Conservation (phyloP, 2,329 filamentous ascomycete species). For the Samsoniella hepiali region DNA sequence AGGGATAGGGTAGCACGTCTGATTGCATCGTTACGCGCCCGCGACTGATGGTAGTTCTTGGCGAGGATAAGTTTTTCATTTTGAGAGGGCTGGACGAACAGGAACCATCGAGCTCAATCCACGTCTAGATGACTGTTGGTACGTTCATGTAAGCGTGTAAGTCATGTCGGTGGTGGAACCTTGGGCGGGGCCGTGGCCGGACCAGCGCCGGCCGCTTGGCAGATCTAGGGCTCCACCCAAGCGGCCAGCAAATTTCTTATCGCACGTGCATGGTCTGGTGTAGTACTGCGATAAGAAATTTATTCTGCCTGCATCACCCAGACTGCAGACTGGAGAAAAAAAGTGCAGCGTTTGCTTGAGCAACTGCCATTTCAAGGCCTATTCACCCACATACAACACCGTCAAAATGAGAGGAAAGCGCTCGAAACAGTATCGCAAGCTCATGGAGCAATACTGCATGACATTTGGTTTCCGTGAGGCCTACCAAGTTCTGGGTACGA, state of each 20-base stretch:
- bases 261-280: constrained; percentile 31
- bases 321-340: background rate
- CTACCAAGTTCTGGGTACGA: constrained; percentile 77
- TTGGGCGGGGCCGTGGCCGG: background rate
- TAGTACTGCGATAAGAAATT: constrained; percentile 37
- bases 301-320: constrained; percentile 28
- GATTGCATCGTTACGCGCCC: too few relatives aligned
- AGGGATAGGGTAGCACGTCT: too few relatives aligned
- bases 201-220: background rate
- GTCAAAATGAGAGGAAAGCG: constrained; percentile 48
- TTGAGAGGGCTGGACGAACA: too few relatives aligned
- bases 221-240: background rate
- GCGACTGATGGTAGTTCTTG: too few relatives aligned
- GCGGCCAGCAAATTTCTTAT: constrained; percentile 27
- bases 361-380: background rate
- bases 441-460: constrained; percentile 88
- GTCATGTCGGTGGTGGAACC: background rate
- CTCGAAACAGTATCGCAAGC: constrained; percentile 64
- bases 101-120: too few relatives aligned
- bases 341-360: constrained; percentile 1
- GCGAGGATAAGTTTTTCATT: too few relatives aligned
- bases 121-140: too few relatives aligned
- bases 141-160: too few relatives aligned
- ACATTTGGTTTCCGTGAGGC: constrained; percentile 89
- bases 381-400: background rate